Evolutionary conservation across 2,329 filamentous ascomycete species (phyloP), one percentile per base, ranked within the genome.

Genomic region (Hortaea werneckii): DNA sequence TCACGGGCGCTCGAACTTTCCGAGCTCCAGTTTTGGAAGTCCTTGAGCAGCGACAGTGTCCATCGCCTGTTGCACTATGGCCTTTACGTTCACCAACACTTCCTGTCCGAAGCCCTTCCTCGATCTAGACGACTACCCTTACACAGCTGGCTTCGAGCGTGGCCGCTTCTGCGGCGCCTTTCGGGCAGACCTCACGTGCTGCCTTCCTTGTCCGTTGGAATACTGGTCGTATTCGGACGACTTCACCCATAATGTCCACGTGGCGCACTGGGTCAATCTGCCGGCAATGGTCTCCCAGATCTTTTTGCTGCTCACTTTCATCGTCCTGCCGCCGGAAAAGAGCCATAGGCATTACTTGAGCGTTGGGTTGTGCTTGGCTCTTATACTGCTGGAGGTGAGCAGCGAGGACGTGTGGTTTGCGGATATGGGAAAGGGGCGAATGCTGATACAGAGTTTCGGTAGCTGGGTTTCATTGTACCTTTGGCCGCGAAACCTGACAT

Each of bases 401-500:
- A 8, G 10, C 20, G 38, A 27, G 8, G 10, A 10, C n/a, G 20
- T 20, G 20, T 20, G 2, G 20, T 4, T 9, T 10, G 3, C 2
- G n/a, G 38, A 11, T 9, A 13, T 27, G 10, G 12, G 9, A 11
- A 13, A 11, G n/a, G 38, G 38, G 9, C 4, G 26, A 13, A 9
- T 2, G 35, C 12, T 27, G 43, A 34, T 26, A 13, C 11, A 13
- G 43, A 4, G n/a, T 45, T 37, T 37, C 11, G 27, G 27, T 35
- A 46, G 83, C 74, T 96, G 54, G 87, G 87, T 27, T 95, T 96
- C 63, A 85, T 95, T 40, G 79, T 98, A 37, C 90, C 92, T 0
- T 75, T 95, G 26, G 87, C 79, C 9, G 79, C 80, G 28, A 76
- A 81, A 50, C 87, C 88, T 1, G 70, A 87, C 0, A 80, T 94